These are phyloP conservation scores for Podospora conica DNA, from an alignment of 495 filamentous ascomycete species.

Conservation along the genomic window DNA sequence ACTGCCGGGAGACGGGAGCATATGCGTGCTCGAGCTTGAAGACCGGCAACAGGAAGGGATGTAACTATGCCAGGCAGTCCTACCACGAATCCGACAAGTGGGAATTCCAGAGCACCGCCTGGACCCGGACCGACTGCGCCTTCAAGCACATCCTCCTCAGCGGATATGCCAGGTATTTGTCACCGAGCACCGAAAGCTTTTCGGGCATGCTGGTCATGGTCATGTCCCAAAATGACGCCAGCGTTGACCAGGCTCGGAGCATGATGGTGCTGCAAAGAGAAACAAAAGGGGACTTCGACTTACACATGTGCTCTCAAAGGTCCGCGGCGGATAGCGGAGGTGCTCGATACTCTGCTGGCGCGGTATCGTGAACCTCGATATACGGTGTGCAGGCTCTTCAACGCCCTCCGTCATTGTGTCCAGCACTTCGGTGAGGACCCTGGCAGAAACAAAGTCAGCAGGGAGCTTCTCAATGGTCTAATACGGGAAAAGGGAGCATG, in stretches of 20 bases:
- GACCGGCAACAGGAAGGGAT: too few species aligned
- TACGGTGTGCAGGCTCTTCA: background rate
- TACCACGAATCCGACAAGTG: too few species aligned
- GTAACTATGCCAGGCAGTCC: too few species aligned
- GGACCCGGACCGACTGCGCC: too few species aligned
- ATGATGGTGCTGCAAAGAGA: too few species aligned
- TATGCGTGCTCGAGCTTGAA: too few species aligned
- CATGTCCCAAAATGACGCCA: background rate
- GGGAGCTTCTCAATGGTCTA: background rate
- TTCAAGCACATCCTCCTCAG: too few species aligned
- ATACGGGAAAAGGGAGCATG: background rate
- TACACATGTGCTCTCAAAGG: background rate
- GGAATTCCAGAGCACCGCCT: too few species aligned
- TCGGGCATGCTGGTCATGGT: too few species aligned
- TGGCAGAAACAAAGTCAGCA: background rate
- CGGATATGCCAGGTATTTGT: too few species aligned
- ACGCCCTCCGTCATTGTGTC: background rate
- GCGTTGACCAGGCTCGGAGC: background rate
- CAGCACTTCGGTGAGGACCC: background rate
- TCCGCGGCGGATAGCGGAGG: background rate
- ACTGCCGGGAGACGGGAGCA: too few species aligned
- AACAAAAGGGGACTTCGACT: background rate
- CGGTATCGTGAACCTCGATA: background rate
- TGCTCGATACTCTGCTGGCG: background rate
- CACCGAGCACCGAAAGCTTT: too few species aligned